Evolutionary conservation across 805 yeast species (phyloP).

Genomic region (Henningerozyma blattae): DNA sequence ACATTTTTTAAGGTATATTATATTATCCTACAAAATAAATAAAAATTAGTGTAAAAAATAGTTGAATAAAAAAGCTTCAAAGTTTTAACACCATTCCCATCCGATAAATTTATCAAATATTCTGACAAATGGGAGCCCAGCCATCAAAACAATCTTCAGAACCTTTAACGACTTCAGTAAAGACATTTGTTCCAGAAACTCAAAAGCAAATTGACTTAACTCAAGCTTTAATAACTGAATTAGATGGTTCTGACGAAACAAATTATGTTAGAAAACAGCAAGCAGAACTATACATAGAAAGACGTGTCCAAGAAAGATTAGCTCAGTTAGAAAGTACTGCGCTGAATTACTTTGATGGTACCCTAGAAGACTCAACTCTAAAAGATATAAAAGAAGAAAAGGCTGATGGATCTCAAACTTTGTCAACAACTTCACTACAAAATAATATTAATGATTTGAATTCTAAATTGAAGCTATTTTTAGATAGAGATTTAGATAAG

Average conservation of each 20-base stretch:
- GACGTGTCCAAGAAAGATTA: slow-evolving; percentile 48
- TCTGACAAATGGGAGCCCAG: no score
- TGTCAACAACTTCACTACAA: slow-evolving; percentile 24
- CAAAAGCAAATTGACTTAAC: slow-evolving; percentile 52
- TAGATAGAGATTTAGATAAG: slow-evolving; percentile 21
- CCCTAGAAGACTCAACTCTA: slow-evolving; percentile 32
- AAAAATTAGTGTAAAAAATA: no score
- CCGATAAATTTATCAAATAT: no score
- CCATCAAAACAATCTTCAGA: no score
- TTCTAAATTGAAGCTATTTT: slow-evolving; percentile 26
- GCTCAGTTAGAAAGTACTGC: slow-evolving; percentile 42
- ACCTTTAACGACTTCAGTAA: no score
- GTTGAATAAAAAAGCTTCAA: no score
- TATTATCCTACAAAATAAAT: no score
- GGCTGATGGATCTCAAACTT: slow-evolving; percentile 6
- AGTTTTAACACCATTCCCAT: no score
- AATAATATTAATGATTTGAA: slow-evolving; percentile 33
- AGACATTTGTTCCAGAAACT: background rate
- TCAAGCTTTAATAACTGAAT: slow-evolving; percentile 48
- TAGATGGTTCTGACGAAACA: slow-evolving; percentile 52
- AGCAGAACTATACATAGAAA: slow-evolving; percentile 54
- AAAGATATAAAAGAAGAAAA: slow-evolving; percentile 21
- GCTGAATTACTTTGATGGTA: slow-evolving; percentile 37
- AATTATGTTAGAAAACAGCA: slow-evolving; percentile 62
- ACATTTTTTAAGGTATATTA: no score